Percentiles rank a stretch among this genome's conserved stretches.
These are phyloP conservation scores for Penicillium sp. DNA, from an alignment of 2,329 filamentous ascomycete genomes.

Conservation along the genomic window DNA sequence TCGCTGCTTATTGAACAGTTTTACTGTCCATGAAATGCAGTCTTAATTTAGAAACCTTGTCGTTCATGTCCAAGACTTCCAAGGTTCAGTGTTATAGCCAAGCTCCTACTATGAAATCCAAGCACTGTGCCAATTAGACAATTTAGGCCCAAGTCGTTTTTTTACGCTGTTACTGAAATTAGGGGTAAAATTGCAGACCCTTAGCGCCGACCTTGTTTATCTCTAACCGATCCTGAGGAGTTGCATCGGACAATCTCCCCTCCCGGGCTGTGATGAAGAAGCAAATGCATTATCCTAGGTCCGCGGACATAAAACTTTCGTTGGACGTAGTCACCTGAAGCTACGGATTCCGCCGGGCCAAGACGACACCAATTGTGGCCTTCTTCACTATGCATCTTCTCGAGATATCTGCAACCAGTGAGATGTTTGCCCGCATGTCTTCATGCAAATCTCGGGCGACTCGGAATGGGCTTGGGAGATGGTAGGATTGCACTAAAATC, in stretches of 20 bases:
- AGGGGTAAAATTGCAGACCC: neutral
- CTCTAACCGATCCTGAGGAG: constrained; percentile 1
- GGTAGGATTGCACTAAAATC: neutral
- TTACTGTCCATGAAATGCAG: no score
- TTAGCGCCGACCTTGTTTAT: neutral
- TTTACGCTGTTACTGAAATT: neutral
- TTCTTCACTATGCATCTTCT: neutral
- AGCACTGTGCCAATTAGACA: neutral
- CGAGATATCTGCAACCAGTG: constrained; percentile 14
- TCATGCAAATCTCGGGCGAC: neutral
- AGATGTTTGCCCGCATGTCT: constrained; percentile 1
- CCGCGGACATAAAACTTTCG: neutral
- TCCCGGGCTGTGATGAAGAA: neutral
- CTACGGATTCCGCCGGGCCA: constrained; percentile 28
- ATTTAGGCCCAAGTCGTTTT: neutral
- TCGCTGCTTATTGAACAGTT: neutral
- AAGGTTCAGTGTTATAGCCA: no score
- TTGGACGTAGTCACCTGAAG: neutral
- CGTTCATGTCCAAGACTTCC: no score
- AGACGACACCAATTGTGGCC: constrained; percentile 7
- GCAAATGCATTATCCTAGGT: neutral
- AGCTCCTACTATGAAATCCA: neutral
- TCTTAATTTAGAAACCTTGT: no score
- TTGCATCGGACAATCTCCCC: neutral
- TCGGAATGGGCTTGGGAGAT: constrained; percentile 8